phyloP scores from a whole-genome alignment of 768 basidiomycete genomes.

The Leccinum rimulosum region DNA sequence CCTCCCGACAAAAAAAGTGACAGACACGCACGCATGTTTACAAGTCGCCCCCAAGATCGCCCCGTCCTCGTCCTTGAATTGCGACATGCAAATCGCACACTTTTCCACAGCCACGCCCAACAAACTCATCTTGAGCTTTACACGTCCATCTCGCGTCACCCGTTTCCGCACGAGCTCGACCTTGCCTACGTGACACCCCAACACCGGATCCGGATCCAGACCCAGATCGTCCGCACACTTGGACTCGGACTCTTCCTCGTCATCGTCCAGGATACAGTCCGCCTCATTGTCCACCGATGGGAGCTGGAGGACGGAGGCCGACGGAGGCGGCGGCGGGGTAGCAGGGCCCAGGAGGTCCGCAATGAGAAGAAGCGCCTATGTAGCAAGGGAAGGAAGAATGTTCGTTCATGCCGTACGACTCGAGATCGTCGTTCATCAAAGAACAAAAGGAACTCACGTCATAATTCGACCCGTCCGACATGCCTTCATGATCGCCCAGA shows the following conservation, averaged over 20 bases:
- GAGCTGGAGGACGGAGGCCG: not conserved
- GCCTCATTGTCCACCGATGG: conserved; percentile 6
- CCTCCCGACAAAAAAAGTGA: not conserved
- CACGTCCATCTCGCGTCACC: conserved; percentile 58
- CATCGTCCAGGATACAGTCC: conserved; percentile 1
- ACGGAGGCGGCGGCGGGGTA: conserved; percentile 17
- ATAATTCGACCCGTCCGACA: conserved; percentile 52
- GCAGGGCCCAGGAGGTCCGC: conserved; percentile 63
- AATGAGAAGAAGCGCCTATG: conserved; percentile 57
- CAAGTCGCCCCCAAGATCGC: conserved; percentile 58
- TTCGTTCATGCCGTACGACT: conserved; percentile 21
- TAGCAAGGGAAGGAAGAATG: conserved; percentile 2
- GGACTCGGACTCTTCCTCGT: conserved; percentile 2
- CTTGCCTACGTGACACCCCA: conserved; percentile 36
- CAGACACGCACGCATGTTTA: conserved; percentile 47
- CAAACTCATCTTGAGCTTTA: conserved; percentile 67
- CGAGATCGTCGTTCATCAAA: conserved; percentile 22
- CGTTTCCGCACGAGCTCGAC: conserved; percentile 61
- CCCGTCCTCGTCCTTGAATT: conserved; percentile 59
- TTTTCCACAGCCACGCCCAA: conserved; percentile 63
- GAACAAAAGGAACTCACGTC: conserved; percentile 49
- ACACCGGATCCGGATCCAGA: not conserved
- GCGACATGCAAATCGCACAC: conserved; percentile 71
- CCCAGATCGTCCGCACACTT: not conserved
- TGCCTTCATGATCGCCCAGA: conserved; percentile 41